These are phyloP conservation scores for Yueomyces sp. DNA, from an alignment of 1,139 yeast species.

Conservation along the genomic window DNA sequence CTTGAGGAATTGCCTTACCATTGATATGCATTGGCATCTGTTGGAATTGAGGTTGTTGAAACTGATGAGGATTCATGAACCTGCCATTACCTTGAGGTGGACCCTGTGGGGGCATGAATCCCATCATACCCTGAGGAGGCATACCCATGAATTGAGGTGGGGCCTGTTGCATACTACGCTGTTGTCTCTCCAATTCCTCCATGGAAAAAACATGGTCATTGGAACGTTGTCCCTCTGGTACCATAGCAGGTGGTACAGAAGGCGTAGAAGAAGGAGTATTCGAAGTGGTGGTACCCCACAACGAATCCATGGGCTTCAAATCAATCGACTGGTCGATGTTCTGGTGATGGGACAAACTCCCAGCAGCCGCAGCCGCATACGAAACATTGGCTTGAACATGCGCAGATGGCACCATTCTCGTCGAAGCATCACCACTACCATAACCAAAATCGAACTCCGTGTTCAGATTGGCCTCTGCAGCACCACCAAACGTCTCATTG, in stretches of 20 bases:
- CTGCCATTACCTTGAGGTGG: constrained; percentile 8
- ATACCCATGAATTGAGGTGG: background rate
- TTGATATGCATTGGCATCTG: background rate
- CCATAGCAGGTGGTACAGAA: constrained; percentile 8
- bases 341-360: constrained; percentile 13
- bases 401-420: constrained; percentile 8
- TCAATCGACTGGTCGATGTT: constrained; percentile 26
- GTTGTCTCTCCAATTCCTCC: constrained; percentile 24
- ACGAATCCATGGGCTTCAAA: constrained; percentile 53
- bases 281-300: constrained; percentile 31
- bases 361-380: constrained; percentile 46
- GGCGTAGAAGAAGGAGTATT: constrained; percentile 9
- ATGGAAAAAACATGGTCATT: constrained; percentile 15
- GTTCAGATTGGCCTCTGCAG: constrained; percentile 35
- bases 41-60: constrained; percentile 1
- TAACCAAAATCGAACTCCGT: constrained; percentile 66
- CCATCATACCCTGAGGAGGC: constrained; percentile 5
- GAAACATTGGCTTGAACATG: constrained; percentile 25
- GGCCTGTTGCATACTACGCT: constrained; percentile 16
- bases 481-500: constrained; percentile 76
- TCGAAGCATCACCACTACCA: constrained; percentile 16
- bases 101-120: constrained; percentile 7
- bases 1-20: background rate
- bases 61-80: constrained; percentile 5
- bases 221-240: constrained; percentile 9